Conservation (phyloP, 2,329 filamentous ascomycete genomes). For the Pseudogymnoascus sp. region DNA sequence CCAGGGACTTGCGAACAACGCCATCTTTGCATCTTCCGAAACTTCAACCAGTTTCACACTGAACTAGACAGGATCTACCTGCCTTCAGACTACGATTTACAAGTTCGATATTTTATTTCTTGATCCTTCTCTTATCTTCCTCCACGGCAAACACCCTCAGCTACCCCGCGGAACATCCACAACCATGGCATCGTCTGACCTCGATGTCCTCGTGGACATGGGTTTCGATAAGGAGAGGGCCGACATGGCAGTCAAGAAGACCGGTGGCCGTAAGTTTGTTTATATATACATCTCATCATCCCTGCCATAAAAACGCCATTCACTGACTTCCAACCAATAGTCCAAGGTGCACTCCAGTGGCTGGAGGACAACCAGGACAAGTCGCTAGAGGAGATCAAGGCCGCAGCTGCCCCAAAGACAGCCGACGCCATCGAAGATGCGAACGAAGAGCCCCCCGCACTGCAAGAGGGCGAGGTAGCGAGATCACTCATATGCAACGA, state of each 20-base stretch:
- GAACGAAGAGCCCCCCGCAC: constrained; percentile 52
- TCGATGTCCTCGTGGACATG: constrained; percentile 59
- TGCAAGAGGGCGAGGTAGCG: constrained; percentile 64
- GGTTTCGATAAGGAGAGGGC: constrained; percentile 79
- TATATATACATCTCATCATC: not conserved
- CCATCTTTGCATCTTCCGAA: not conserved
- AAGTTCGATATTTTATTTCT: not conserved
- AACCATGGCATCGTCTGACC: constrained; percentile 51
- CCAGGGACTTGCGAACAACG: not conserved
- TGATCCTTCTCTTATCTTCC: not conserved
- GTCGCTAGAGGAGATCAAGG: constrained; percentile 71
- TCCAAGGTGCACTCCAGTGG: constrained; percentile 90
- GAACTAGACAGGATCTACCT: not conserved
- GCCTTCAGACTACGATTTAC: not conserved
- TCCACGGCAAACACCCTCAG: not conserved
- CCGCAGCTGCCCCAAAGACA: constrained; percentile 31
- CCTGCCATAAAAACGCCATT: not conserved
- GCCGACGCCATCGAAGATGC: constrained; percentile 46
- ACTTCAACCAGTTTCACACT: not conserved
- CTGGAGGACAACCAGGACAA: constrained; percentile 88
- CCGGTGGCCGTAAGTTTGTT: constrained; percentile 61
- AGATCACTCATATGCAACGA: constrained; percentile 88
- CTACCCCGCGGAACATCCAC: constrained; percentile 17
- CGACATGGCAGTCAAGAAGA: constrained; percentile 75
- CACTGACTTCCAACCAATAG: constrained; percentile 35